These are phyloP conservation scores for Chaetomium olivaceum DNA, from an alignment of 2,329 filamentous ascomycete genomes.

Conservation along the genomic window DNA sequence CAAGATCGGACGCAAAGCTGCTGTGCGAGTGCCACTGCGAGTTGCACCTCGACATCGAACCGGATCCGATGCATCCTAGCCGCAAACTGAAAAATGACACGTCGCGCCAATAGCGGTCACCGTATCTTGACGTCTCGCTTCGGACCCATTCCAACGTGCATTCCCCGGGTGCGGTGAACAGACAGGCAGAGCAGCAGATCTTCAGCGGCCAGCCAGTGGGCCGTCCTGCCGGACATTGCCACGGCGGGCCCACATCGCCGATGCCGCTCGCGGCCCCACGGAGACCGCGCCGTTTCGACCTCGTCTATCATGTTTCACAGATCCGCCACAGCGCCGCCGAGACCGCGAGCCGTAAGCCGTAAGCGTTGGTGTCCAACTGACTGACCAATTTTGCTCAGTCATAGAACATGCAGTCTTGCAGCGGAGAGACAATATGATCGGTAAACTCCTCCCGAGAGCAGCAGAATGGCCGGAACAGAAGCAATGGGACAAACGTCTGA, in stretches of 20 bases:
- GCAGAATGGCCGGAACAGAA: neutral
- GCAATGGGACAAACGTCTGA: too few species aligned
- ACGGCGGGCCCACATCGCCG: neutral
- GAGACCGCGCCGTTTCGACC: neutral
- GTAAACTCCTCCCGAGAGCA: neutral
- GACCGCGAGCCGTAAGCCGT: neutral
- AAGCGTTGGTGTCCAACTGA: neutral
- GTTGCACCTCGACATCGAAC: neutral
- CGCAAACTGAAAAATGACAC: neutral
- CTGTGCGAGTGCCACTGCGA: neutral
- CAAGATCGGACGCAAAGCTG: neutral
- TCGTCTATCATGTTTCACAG: neutral
- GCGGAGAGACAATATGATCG: neutral
- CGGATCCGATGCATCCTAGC: neutral
- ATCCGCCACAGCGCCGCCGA: conserved; percentile 1
- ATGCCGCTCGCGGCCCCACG: neutral
- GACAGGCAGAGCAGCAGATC: neutral
- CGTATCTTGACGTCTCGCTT: neutral
- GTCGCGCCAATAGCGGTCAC: neutral
- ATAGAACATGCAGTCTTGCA: neutral
- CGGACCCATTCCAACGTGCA: too few species aligned
- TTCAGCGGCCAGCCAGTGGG: neutral
- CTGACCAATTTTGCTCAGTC: neutral
- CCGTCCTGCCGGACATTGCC: neutral
- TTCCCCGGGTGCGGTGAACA: neutral